These are phyloP conservation scores for Garcia nutans DNA, from an alignment of 345 rosid species.

Conservation along the genomic window DNA sequence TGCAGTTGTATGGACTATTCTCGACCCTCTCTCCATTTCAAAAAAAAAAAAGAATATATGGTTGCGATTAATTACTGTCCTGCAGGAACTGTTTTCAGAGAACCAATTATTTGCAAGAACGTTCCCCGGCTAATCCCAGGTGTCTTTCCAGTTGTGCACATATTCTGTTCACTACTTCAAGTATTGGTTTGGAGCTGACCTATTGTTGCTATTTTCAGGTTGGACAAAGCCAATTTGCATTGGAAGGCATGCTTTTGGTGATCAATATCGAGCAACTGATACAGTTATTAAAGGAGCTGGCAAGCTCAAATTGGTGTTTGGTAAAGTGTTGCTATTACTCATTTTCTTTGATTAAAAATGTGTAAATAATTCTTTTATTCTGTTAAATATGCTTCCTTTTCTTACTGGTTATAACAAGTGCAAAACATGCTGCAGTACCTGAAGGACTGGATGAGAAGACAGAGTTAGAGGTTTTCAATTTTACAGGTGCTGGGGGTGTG, in stretches of 20 bases:
- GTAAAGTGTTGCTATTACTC: constrained; percentile 31
- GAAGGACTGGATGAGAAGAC: constrained; percentile 74
- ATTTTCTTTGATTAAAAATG: not conserved
- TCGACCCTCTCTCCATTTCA: not conserved
- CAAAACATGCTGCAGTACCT: constrained; percentile 45
- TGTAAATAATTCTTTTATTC: not conserved
- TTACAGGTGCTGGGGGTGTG: constrained; percentile 92
- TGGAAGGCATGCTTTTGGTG: constrained; percentile 99
- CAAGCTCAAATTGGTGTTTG: constrained; percentile 83
- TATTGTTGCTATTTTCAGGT: constrained; percentile 40
- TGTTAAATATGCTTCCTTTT: not conserved
- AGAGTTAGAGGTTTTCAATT: constrained; percentile 80
- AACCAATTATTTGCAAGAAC: constrained; percentile 95
- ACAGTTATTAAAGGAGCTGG: constrained; percentile 88
- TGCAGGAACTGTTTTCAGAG: constrained; percentile 94
- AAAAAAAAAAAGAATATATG: not conserved
- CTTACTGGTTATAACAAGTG: not conserved
- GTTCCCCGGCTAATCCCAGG: constrained; percentile 90
- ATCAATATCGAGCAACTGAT: constrained; percentile 95
- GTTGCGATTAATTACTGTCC: not conserved
- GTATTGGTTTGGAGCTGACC: not conserved
- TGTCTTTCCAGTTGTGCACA: constrained; percentile 22
- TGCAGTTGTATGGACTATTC: not conserved
- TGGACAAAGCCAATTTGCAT: constrained; percentile 99
- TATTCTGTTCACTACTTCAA: not conserved